These are phyloP conservation scores for Pseudogymnoascus sp. DNA, from an alignment of 2,329 filamentous ascomycete species.

Conservation along the genomic window DNA sequence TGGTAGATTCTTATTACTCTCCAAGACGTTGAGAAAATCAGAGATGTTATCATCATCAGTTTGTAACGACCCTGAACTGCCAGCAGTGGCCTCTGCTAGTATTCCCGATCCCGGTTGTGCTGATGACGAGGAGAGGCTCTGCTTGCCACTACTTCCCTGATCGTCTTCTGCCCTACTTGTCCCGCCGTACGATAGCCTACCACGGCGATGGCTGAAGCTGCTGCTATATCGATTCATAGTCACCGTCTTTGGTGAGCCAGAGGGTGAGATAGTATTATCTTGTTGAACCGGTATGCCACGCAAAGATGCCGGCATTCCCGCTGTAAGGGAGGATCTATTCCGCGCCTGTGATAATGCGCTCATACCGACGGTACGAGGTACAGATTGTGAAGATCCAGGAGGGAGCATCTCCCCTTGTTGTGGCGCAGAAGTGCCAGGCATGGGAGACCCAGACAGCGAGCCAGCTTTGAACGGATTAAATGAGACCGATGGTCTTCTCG, in stretches of 20 bases:
- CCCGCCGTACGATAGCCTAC: constrained; percentile 67
- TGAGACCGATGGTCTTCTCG: constrained; percentile 71
- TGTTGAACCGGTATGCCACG: constrained; percentile 55
- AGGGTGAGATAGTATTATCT: constrained; percentile 54
- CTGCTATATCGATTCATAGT: constrained; percentile 83
- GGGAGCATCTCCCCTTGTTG: constrained; percentile 23
- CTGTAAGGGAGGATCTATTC: constrained; percentile 64
- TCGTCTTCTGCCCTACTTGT: constrained; percentile 65
- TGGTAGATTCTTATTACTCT: constrained; percentile 77
- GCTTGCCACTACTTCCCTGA: constrained; percentile 70
- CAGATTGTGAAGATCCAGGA: constrained; percentile 47
- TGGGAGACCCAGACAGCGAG: constrained; percentile 81
- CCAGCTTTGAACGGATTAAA: constrained; percentile 97
- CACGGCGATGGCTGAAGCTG: constrained; percentile 81
- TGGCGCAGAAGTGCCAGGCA: constrained; percentile 27
- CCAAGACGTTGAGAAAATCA: constrained; percentile 82
- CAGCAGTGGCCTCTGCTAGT: constrained; percentile 60
- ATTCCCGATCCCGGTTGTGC: constrained; percentile 70
- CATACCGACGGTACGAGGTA: constrained; percentile 39
- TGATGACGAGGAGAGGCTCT: constrained; percentile 61
- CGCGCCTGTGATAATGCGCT: constrained; percentile 48
- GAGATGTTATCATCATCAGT: constrained; percentile 88
- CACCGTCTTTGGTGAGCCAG: constrained; percentile 70
- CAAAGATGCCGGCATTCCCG: constrained; percentile 66
- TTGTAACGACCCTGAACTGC: constrained; percentile 57